These are phyloP conservation scores for Amanita brunnescens DNA, from an alignment of 768 basidiomycete species.

Conservation along the genomic window DNA sequence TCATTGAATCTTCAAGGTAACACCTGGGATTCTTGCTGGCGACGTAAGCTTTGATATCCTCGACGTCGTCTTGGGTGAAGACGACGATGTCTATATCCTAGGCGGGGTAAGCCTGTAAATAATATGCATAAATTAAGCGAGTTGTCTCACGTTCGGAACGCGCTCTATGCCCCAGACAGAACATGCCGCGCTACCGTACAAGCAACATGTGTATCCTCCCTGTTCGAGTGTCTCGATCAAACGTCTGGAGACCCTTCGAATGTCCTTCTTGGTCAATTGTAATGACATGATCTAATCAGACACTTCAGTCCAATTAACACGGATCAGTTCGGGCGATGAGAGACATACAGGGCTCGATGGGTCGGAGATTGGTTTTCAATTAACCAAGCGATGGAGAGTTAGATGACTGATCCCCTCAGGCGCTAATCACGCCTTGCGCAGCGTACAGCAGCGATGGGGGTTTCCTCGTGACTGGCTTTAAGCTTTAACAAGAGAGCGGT, in stretches of 20 bases:
- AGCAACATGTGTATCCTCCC: background rate
- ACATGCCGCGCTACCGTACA: constrained; percentile 7
- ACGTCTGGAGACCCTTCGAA: constrained; percentile 20
- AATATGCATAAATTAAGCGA: background rate
- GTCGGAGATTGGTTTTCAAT: too few species aligned
- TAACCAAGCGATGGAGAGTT: too few species aligned
- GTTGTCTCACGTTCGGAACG: background rate
- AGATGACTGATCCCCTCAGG: too few species aligned
- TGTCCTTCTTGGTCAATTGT: constrained; percentile 15
- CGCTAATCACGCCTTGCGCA: too few species aligned
- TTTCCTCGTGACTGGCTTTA: too few species aligned
- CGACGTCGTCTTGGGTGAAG: constrained; percentile 22
- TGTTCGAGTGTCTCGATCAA: constrained; percentile 3
- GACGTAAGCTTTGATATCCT: constrained; percentile 30
- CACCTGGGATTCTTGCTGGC: constrained; percentile 22
- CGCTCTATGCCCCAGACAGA: background rate
- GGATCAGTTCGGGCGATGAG: background rate
- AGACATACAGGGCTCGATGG: too few species aligned
- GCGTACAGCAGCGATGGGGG: too few species aligned
- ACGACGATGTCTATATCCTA: constrained; percentile 24
- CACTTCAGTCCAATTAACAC: background rate
- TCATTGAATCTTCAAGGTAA: constrained; percentile 27
- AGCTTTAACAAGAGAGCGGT: too few species aligned
- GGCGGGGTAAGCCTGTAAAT: background rate
- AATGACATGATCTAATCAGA: constrained; percentile 12